Base-by-base conservation (phyloP, 768 basidiomycete genomes). In the Baorangia bicolor region DNA sequence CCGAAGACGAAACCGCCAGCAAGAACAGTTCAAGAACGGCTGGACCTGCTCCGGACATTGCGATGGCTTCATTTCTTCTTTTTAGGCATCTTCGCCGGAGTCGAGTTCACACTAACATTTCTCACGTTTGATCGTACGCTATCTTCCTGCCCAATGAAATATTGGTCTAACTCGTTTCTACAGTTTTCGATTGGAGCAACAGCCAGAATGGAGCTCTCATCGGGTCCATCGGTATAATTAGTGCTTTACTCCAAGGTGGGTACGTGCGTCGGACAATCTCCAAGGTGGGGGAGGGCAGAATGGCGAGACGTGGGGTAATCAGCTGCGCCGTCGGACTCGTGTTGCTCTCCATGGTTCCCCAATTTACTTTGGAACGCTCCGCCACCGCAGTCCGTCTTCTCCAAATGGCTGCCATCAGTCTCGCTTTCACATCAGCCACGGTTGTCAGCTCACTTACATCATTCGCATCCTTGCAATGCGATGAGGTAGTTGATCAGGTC, bases 101-200 rank as follows among this genome's bases (percentile, higher is more conserved):
- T 97, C 47, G 96, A 99, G 69, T 98, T 98, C 72, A 99, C 96
- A 0, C 78, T 99, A 21, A 96, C 94, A 0, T 98, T 98, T 79
- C 77, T 98, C 44, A 97, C 90, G 2, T 94, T 92, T 64, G 91
- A 93, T 69, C 72, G 92, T 89, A 74, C 70, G 87, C 79, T 45
- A 25, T 59, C 18, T 11, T 58, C 53, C 12, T 56, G 7, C 50
- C 16, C 47, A 25, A 39, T 42, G 30, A 18, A 14, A 30, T 13
- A 18, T 34, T 9, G 3, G 30, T 27, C 10, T 59, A 9, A 60
- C 28, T 41, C 35, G 1, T 57, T 48, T 51, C n/a, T 8, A 39
- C 67, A 94, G 91, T 94, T 44, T 83, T 94, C 45, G 90, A 93
- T 71, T 93, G 90, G 91, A 86, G 81, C 65, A 94, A 94, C 72